phyloP scores from a whole-genome alignment of 768 basidiomycete genomes.

The Lentinus brumalis region DNA sequence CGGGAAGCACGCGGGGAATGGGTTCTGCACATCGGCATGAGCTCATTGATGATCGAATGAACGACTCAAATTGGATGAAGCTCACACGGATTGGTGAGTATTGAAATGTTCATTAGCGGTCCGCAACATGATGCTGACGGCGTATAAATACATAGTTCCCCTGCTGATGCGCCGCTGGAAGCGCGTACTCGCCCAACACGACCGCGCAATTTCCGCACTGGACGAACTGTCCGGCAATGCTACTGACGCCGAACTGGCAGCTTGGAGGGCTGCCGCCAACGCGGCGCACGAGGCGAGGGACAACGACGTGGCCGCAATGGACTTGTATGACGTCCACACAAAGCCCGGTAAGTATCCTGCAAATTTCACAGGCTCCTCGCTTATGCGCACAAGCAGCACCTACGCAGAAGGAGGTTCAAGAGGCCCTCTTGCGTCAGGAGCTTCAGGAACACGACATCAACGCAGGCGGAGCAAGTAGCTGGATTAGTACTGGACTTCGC shows the following conservation, averaged over 20 bases:
- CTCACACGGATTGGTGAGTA: conserved; percentile 25
- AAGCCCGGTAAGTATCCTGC: not conserved
- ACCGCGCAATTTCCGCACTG: not conserved
- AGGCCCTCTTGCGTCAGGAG: not conserved
- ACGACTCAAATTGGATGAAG: conserved; percentile 38
- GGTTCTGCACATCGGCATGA: conserved; percentile 23
- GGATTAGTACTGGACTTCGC: too few species aligned
- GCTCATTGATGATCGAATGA: conserved; percentile 34
- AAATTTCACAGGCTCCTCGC: too few species aligned
- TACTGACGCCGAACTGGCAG: not conserved
- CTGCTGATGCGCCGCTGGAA: not conserved
- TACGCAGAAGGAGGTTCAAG: not conserved
- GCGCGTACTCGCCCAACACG: not conserved
- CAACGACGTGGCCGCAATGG: not conserved
- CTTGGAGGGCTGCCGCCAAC: not conserved
- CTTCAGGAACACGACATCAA: too few species aligned
- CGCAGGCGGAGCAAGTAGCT: too few species aligned
- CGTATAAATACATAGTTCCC: too few species aligned
- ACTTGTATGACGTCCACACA: not conserved
- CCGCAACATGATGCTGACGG: too few species aligned
- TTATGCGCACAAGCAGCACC: not conserved
- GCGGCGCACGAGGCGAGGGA: not conserved
- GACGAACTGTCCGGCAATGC: not conserved
- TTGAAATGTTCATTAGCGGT: not conserved
- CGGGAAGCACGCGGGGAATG: conserved; percentile 26